Evolutionary conservation across 2,329 filamentous ascomycete species (phyloP).

Genomic region (Cordyceps sp.): DNA sequence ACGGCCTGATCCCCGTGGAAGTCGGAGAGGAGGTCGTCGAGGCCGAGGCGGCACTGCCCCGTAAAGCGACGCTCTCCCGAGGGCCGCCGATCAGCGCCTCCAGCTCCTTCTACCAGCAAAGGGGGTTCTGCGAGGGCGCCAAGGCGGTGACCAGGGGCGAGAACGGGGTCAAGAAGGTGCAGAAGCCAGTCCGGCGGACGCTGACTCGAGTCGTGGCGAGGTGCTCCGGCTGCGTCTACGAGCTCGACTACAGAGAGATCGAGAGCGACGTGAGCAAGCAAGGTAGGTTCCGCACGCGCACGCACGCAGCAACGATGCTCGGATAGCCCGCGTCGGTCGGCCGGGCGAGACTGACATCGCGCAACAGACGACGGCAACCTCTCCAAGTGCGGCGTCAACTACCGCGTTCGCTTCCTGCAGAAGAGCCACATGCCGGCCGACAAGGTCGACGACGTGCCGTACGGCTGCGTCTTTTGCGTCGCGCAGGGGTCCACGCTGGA

Average conservation of each 20-base stretch:
- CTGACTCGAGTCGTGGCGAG: slow-evolving; percentile 21
- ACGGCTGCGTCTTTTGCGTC: slow-evolving; percentile 38
- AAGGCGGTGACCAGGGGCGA: slow-evolving; percentile 30
- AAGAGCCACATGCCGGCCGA: slow-evolving; percentile 35
- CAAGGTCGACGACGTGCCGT: slow-evolving; percentile 33
- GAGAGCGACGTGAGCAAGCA: slow-evolving; percentile 32
- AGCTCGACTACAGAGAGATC: slow-evolving; percentile 34
- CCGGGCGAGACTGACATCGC: not conserved
- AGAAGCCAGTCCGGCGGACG: slow-evolving; percentile 24
- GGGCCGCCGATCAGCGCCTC: slow-evolving; percentile 23
- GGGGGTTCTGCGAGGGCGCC: slow-evolving; percentile 39
- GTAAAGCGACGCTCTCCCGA: not conserved
- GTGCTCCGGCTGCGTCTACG: slow-evolving; percentile 35
- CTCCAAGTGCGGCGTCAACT: slow-evolving; percentile 26
- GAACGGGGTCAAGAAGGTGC: slow-evolving; percentile 31
- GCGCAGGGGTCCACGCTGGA: slow-evolving; percentile 30
- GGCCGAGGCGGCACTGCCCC: not conserved
- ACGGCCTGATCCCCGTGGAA: not conserved
- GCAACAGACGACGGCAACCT: slow-evolving; percentile 23
- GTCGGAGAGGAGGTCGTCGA: too few species aligned
- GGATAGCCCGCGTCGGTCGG: too few species aligned
- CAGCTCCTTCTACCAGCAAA: slow-evolving; percentile 34
- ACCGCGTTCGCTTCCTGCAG: slow-evolving; percentile 36
- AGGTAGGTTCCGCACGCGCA: slow-evolving; percentile 23
- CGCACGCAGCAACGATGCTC: too few species aligned